Conservation (phyloP, 1,284 basidiomycete species). For the Papiliotrema terrestris region DNA sequence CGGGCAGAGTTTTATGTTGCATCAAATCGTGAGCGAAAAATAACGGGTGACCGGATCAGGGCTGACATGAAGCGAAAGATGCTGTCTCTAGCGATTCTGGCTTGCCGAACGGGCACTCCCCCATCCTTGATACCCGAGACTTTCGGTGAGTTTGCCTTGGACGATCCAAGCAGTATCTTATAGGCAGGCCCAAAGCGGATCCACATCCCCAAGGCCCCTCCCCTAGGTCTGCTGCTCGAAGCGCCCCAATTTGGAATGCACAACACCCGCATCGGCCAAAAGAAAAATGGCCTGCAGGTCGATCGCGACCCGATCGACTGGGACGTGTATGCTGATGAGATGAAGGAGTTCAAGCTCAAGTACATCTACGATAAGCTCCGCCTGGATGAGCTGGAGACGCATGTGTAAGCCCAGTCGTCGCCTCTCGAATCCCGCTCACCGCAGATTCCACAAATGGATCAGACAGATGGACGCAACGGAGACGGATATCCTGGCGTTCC, state of each 20-base stretch:
- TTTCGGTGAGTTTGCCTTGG: conserved; percentile 45
- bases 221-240: conserved; percentile 90
- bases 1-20: conserved; percentile 98
- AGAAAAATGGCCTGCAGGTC: conserved; percentile 25
- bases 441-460: conserved; percentile 46
- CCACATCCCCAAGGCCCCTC: conserved; percentile 93
- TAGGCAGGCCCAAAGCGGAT: conserved; percentile 63
- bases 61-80: conserved; percentile 76
- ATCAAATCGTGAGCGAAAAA: conserved; percentile 62
- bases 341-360: conserved; percentile 75
- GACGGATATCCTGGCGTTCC: conserved; percentile 7
- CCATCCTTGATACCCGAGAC: conserved; percentile 62
- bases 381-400: conserved; percentile 71
- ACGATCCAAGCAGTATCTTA: background rate
- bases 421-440: background rate
- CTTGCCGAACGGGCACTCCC: conserved; percentile 71
- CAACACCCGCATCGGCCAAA: conserved; percentile 52
- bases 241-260: conserved; percentile 69
- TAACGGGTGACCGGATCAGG: background rate
- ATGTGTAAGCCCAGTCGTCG: conserved; percentile 60
- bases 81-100: conserved; percentile 82
- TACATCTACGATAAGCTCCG: conserved; percentile 82
- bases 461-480: conserved; percentile 39
- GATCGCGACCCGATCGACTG: conserved; percentile 56
- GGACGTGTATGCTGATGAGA: conserved; percentile 59